These are phyloP conservation scores for Penicillium sp. DNA, from an alignment of 2,329 filamentous ascomycete genomes.

Conservation along the genomic window DNA sequence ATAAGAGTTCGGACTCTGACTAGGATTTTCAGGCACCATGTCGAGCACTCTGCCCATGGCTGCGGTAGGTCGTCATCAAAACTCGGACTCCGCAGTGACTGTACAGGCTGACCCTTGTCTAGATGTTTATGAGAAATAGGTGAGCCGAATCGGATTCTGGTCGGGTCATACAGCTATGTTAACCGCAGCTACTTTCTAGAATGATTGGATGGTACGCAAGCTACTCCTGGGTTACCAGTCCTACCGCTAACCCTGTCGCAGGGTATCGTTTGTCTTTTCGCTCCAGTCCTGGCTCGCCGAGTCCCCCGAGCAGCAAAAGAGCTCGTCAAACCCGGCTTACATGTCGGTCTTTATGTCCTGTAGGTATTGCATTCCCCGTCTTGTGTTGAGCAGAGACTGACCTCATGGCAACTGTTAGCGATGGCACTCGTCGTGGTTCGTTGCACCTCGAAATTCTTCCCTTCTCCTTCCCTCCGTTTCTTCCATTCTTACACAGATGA, in stretches of 20 bases:
- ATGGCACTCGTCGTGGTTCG: conserved; percentile 53
- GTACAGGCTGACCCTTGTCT: not conserved
- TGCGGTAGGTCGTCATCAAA: conserved; percentile 52
- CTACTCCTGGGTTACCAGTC: not conserved
- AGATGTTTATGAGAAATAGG: conserved; percentile 88
- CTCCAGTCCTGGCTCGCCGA: conserved; percentile 47
- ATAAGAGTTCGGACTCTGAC: conserved; percentile 14
- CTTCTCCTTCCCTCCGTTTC: not conserved
- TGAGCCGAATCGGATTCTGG: conserved; percentile 39
- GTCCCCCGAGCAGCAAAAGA: conserved; percentile 51
- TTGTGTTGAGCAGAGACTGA: conserved; percentile 8
- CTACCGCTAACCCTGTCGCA: conserved; percentile 23
- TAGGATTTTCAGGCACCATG: conserved; percentile 48
- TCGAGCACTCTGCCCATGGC: conserved; percentile 87
- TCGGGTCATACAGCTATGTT: conserved; percentile 6
- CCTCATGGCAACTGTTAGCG: conserved; percentile 39
- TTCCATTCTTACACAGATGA: conserved; percentile 23
- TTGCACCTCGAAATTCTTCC: conserved; percentile 10
- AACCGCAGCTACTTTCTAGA: conserved; percentile 33
- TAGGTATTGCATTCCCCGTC: conserved; percentile 42
- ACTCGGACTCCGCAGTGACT: not conserved
- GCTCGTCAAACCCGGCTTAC: conserved; percentile 61
- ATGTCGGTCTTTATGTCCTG: conserved; percentile 74
- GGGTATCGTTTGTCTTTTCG: conserved; percentile 45
- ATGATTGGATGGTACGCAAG: conserved; percentile 56